Conservation (phyloP, 345 rosid species). For the Chamaenerion angustifolium region DNA sequence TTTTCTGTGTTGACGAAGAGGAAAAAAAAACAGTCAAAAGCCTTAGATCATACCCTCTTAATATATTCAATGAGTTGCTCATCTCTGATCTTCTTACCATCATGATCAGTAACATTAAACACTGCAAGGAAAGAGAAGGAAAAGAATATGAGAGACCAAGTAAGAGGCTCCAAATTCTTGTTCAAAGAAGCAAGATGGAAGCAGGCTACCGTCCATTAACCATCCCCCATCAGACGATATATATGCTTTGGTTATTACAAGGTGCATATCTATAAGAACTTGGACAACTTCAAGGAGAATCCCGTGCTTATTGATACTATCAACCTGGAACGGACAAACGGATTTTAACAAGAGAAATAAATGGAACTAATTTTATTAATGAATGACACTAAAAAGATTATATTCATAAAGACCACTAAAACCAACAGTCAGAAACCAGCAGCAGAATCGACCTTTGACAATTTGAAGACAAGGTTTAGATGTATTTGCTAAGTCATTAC, state of each 20-base stretch:
- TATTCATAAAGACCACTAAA: background rate
- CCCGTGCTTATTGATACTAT: constrained; percentile 70
- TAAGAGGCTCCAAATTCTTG: background rate
- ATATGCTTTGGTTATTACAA: constrained; percentile 71
- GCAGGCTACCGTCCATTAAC: constrained; percentile 74
- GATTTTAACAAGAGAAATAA: no score
- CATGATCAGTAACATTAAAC: constrained; percentile 60
- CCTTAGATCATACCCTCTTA: constrained; percentile 32
- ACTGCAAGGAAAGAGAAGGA: constrained; percentile 29
- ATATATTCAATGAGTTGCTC: constrained; percentile 43
- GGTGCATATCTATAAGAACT: constrained; percentile 77
- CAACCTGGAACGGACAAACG: constrained; percentile 33
- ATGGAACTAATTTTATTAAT: background rate
- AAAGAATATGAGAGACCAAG: constrained; percentile 5
- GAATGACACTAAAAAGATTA: background rate
- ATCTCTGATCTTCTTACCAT: constrained; percentile 62
- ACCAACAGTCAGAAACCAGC: background rate
- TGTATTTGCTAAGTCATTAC: constrained; percentile 12
- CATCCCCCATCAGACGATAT: constrained; percentile 88
- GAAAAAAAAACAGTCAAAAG: background rate
- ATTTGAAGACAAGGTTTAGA: background rate
- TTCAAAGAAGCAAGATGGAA: constrained; percentile 4
- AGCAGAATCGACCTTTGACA: background rate
- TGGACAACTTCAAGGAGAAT: constrained; percentile 81
- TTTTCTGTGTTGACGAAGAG: background rate